Evolutionary conservation across 2,329 filamentous ascomycete species (phyloP).

Genomic region (Ceratocystis variospora): DNA sequence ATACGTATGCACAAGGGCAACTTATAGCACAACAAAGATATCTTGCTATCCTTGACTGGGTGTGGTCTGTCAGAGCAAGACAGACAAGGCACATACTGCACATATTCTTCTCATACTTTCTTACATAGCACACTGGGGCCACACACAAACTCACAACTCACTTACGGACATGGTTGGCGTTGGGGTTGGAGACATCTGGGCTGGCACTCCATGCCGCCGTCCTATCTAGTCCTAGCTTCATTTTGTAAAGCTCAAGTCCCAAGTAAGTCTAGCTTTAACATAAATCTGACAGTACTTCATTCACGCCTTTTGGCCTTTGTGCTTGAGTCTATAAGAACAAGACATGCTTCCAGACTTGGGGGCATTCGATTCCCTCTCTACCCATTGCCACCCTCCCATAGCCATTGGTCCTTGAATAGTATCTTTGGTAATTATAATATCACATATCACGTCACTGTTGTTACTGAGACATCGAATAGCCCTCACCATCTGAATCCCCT

Average conservation of each 20-base stretch:
- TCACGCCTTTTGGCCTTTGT: not conserved
- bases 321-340: not conserved
- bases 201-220: not conserved
- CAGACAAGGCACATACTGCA: too few species aligned
- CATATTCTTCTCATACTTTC: too few species aligned
- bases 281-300: not conserved
- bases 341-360: not conserved
- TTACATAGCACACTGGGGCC: too few species aligned
- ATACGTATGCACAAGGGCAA: not conserved
- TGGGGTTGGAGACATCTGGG: not conserved
- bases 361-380: not conserved
- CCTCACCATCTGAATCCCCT: too few species aligned
- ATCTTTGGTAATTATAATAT: not conserved
- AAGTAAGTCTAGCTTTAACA: not conserved
- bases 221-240: not conserved
- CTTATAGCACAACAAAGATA: not conserved
- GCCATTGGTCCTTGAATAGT: not conserved
- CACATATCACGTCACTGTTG: not conserved
- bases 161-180: not conserved
- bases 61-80: too few species aligned
- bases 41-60: too few species aligned
- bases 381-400: not conserved
- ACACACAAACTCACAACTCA: too few species aligned
- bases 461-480: not conserved
- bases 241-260: not conserved